A percentile compares a stretch with the other conserved stretches of the same genome.
phyloP scores from a whole-genome alignment of 495 filamentous ascomycete genomes.

The Cladorrhinum samala region DNA sequence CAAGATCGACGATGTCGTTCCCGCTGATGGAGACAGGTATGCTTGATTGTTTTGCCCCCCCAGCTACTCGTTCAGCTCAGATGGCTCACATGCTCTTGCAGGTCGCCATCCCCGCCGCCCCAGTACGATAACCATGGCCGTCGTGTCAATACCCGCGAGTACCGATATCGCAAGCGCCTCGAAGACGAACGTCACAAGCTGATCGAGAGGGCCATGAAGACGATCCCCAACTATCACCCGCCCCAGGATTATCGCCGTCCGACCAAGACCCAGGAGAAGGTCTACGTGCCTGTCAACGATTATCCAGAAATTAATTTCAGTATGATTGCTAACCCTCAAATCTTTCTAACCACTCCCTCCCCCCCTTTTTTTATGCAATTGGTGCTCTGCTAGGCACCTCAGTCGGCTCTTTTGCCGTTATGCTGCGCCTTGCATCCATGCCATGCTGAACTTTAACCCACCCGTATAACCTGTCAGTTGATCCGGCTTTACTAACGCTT shows the following conservation, averaged over 20 bases:
- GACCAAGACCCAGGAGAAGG: slow-evolving; percentile 99
- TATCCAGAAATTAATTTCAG: slow-evolving; percentile 99
- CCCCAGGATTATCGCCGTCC: slow-evolving; percentile 95
- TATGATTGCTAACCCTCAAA: slow-evolving; percentile 99
- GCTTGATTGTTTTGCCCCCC: slow-evolving; percentile 19
- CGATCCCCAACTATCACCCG: slow-evolving; percentile 96
- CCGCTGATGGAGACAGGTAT: slow-evolving; percentile 88
- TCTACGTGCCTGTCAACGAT: slow-evolving; percentile 99
- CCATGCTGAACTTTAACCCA: slow-evolving; percentile 35
- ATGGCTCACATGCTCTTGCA: slow-evolving; percentile 30
- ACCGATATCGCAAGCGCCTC: slow-evolving; percentile 91
- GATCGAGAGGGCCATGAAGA: slow-evolving; percentile 96
- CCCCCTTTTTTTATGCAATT: slow-evolving; percentile 11
- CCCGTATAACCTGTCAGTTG: slow-evolving; percentile 34
- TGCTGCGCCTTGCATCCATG: slow-evolving; percentile 26
- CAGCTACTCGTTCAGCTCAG: background rate
- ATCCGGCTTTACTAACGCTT: slow-evolving; percentile 75
- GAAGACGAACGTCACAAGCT: slow-evolving; percentile 98
- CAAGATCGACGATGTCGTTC: slow-evolving; percentile 95
- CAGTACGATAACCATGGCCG: slow-evolving; percentile 98
- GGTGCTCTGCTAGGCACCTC: slow-evolving; percentile 31
- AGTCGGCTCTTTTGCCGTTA: slow-evolving; percentile 20
- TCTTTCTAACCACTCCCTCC: slow-evolving; percentile 56
- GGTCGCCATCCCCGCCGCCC: slow-evolving; percentile 89
- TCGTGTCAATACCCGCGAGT: slow-evolving; percentile 97